These are phyloP conservation scores for Helianthus annuus DNA, from an alignment of 129 eudicot genomes.

Conservation along the genomic window DNA sequence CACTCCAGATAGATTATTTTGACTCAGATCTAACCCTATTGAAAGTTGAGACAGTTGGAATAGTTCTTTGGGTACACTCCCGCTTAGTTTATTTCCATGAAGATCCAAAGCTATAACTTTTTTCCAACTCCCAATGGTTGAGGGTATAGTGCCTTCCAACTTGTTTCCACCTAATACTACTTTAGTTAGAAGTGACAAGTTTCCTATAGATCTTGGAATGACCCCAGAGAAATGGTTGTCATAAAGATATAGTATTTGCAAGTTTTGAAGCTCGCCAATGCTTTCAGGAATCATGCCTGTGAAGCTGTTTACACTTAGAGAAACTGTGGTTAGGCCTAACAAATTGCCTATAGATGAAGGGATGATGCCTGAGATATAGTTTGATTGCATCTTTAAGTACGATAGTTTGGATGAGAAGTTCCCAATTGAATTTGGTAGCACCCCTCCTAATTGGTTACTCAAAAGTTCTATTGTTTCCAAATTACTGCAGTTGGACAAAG, in stretches of 20 bases:
- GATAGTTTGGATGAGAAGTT: conserved; percentile 20
- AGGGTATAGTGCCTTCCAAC: conserved; percentile 7
- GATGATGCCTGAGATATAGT: conserved; percentile 2
- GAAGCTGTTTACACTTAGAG: neutral
- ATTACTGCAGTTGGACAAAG: conserved; percentile 31
- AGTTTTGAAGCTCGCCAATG: conserved; percentile 12
- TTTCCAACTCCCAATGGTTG: too few relatives aligned
- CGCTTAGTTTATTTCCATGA: conserved; percentile 9
- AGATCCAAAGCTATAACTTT: neutral
- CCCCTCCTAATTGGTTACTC: conserved; percentile 16
- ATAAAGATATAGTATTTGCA: neutral
- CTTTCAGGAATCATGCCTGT: conserved; percentile 16
- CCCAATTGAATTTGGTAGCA: conserved; percentile 22
- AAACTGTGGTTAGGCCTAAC: neutral
- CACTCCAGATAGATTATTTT: neutral
- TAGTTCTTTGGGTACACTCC: conserved; percentile 25
- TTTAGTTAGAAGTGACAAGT: conserved; percentile 1
- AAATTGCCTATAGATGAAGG: conserved; percentile 18
- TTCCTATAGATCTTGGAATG: conserved; percentile 27
- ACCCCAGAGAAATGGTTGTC: conserved; percentile 5
- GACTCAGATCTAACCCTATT: conserved; percentile 11
- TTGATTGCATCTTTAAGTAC: neutral
- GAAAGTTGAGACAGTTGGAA: conserved; percentile 24
- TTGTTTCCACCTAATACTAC: neutral
- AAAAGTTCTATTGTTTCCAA: neutral